Base-by-base conservation (phyloP, 352 stramenopile genomes). In the Globisporangium alternatum region DNA sequence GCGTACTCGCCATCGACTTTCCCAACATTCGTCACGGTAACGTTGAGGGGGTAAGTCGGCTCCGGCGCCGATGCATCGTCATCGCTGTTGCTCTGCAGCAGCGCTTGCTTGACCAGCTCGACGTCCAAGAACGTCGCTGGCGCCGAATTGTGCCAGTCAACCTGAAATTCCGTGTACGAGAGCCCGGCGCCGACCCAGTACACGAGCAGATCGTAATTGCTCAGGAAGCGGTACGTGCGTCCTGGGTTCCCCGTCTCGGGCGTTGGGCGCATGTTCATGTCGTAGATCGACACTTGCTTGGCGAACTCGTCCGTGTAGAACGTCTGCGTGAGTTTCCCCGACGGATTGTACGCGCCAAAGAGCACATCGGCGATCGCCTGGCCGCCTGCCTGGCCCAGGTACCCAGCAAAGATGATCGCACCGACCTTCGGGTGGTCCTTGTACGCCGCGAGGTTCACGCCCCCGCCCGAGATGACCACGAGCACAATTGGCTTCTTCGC, bases 141-240 rank as follows among this genome's bases (percentile, higher is more conserved):
- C 44, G 63, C 55, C 25, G 54, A 7, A 9, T 48, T 44, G 31
- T 58, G 65, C 74, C 56, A 92, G 73, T 64, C 61, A 25, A 91
- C 60, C 48, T 62, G 39, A 43, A 96, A 95, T 2, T 67, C 71
- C 37, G 78, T 91, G 74, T 96, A 97, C 49, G 80, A 93, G 21
- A 96, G 47, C 2, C 90, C 90, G 7, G 77, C 70, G 0, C 90
- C 90, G 69, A 97, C 96, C 21, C 64, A 60, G 58, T 84, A 93
- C 21, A 97, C 80, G 0, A 75, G 69, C 12, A 66, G 30, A 15
- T 81, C 88, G n/a, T 1, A 5, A 13, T 54, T 53, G 15, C 60
- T 78, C 71, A 86, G 93, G 55, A 97, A 97, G 17, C 90, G 83
- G 58, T 97, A 93, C 5, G 90, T 96, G 25, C 89, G 74, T 3